phyloP scores from a whole-genome alignment of 352 stramenopile genomes.

The Globisporangium paroecandrum region DNA sequence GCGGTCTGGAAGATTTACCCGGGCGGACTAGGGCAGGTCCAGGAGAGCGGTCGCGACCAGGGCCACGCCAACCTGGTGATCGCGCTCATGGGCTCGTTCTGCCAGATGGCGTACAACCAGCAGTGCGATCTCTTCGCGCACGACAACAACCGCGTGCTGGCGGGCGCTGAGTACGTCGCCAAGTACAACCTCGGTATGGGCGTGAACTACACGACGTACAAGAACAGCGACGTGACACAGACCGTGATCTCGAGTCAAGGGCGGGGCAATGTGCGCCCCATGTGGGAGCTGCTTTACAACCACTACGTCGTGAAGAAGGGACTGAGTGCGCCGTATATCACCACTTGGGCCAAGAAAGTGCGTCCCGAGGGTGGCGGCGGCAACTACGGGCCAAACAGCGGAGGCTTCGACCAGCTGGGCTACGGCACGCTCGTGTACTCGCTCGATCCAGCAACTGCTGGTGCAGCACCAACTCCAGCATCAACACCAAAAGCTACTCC shows the following conservation, averaged over 20 bases:
- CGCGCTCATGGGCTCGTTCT: constrained; percentile 17
- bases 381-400: constrained; percentile 24
- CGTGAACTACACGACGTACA: constrained; percentile 21
- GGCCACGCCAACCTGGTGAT: constrained; percentile 19
- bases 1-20: constrained; percentile 17
- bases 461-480: not conserved
- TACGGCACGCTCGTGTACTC: constrained; percentile 22
- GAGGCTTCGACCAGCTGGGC: constrained; percentile 21
- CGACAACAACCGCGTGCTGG: constrained; percentile 21
- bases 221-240: constrained; percentile 22
- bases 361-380: constrained; percentile 18
- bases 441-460: not conserved
- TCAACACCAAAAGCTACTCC: not conserved
- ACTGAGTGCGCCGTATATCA: constrained; percentile 13
- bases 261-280: constrained; percentile 12
- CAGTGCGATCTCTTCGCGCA: constrained; percentile 22
- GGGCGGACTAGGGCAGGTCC: constrained; percentile 18
- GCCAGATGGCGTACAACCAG: constrained; percentile 22
- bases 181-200: constrained; percentile 21
- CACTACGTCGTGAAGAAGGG: constrained; percentile 21
- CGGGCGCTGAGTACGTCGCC: constrained; percentile 19
- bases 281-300: constrained; percentile 22
- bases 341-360: constrained; percentile 12
- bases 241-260: constrained; percentile 8
- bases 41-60: constrained; percentile 23